Percentiles rank a stretch among this genome's conserved stretches.
These are phyloP conservation scores for Posidonia oceanica DNA, from an alignment of 116 monocot genomes.

Conservation along the genomic window DNA sequence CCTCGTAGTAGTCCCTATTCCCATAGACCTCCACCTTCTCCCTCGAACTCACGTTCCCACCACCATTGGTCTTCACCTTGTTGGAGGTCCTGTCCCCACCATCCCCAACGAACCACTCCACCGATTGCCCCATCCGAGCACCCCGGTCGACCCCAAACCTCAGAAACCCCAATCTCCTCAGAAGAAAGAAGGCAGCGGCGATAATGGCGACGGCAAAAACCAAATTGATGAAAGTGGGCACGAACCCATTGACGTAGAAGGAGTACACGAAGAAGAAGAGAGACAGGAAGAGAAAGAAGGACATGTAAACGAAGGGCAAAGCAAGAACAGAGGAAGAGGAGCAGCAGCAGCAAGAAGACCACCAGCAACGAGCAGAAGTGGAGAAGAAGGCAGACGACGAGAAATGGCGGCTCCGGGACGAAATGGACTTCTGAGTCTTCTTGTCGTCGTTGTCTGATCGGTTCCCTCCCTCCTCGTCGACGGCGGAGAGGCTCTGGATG, in stretches of 20 bases:
- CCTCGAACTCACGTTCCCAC: slow-evolving; percentile 4
- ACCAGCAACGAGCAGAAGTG: no score
- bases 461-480: slow-evolving; percentile 22
- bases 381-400: no score
- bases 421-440: neutral
- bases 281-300: slow-evolving; percentile 1
- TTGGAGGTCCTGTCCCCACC: slow-evolving; percentile 6
- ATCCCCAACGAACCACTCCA: slow-evolving; percentile 71
- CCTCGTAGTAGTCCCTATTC: slow-evolving; percentile 65
- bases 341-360: no score
- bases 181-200: slow-evolving; percentile 15
- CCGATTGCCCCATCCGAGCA: slow-evolving; percentile 11
- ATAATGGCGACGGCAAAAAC: slow-evolving; percentile 23
- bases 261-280: slow-evolving; percentile 4
- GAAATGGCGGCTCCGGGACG: no score
- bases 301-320: no score
- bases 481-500: slow-evolving; percentile 16
- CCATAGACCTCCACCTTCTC: slow-evolving; percentile 52
- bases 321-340: no score
- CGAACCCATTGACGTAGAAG: slow-evolving; percentile 4
- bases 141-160: slow-evolving; percentile 2
- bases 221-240: slow-evolving; percentile 25
- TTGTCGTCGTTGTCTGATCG: neutral
- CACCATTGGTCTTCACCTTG: neutral
- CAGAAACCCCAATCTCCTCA: slow-evolving; percentile 9